Evolutionary conservation across 805 yeast genomes (phyloP).

Genomic region (Scheffersomyces spartinae): DNA sequence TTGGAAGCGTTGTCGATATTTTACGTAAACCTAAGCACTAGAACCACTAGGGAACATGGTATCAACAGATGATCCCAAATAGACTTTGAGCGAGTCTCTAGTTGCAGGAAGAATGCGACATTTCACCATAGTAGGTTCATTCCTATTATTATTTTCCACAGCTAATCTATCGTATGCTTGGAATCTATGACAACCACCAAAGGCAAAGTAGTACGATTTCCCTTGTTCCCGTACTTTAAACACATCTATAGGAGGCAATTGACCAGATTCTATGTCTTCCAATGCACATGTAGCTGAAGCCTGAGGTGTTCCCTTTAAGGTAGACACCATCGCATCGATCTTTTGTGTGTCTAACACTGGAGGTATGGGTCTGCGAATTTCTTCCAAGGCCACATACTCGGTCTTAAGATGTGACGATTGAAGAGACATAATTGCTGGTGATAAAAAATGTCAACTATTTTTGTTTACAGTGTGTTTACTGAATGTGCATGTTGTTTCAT

Average conservation of each 20-base stretch:
- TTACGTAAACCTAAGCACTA: background rate
- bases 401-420: conserved; percentile 50
- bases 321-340: conserved; percentile 70
- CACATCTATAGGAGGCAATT: conserved; percentile 76
- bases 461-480: too few species aligned
- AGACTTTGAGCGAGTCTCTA: conserved; percentile 50
- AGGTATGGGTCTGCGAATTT: conserved; percentile 72
- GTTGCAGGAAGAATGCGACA: conserved; percentile 72
- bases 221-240: conserved; percentile 56
- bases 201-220: conserved; percentile 57
- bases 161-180: conserved; percentile 65
- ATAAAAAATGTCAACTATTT: too few species aligned
- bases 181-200: conserved; percentile 86
- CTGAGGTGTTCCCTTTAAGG: conserved; percentile 51
- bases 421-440: too few species aligned
- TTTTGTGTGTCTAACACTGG: conserved; percentile 70
- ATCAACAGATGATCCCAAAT: conserved; percentile 61
- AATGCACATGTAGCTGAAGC: conserved; percentile 51
- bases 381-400: conserved; percentile 50
- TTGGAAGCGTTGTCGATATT: conserved; percentile 1
- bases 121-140: conserved; percentile 37
- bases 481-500: too few species aligned
- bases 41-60: conserved; percentile 30
- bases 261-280: conserved; percentile 42
- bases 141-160: conserved; percentile 19